Base-by-base conservation (phyloP, 129 eudicot genomes). In the Flaveria sonorensis region DNA sequence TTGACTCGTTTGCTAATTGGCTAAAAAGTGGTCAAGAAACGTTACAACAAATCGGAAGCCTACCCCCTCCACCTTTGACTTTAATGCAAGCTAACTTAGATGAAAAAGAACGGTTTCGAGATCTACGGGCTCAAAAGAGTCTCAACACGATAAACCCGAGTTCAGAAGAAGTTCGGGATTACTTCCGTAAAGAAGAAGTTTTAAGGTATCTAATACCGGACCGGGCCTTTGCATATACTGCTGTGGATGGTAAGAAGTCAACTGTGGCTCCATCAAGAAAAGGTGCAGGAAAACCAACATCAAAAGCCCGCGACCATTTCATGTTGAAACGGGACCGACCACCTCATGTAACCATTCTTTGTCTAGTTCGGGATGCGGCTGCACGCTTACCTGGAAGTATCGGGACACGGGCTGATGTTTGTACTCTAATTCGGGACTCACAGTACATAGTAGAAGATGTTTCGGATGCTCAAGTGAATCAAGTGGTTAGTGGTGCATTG, bases 231-330 rank as follows among this genome's bases (percentile, higher is more conserved):
- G 85, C 96, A 2, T 95, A 95, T 62, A 95, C 97, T 1, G 97
- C 99, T 18, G 86, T 83, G 67, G 99, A 95, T 62, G 97, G 99
- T 63, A 95, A 83, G 72, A 95, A 92, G 76, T 91, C 99, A 1
- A 88, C 88, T 12, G 99, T 95, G 24, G 99, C 99, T 32, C 99
- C 99, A 1, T 83, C 93, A 51, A 85, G 94, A 83, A 95, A 95
- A 77, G 86, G 99, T 47, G 99, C 97, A n/a, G 97, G 99, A 75
- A 95, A 95, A 75, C 99, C 97, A 20, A 91, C 99, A 2, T 89
- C 99, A 15, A 95, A 95, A 83, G 97, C 97, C 39, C 94, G 99
- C 7, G 99, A 95, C 66, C 99, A 95, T 77, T 89, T 89, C 74
- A 89, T 95, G 99, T 77, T 95, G 84, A 95, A 92, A 70, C 89